Evolutionary conservation across 805 yeast genomes (phyloP), one percentile per base, ranked within the genome.

Genomic region (Wickerhamomyces chaumierensis): DNA sequence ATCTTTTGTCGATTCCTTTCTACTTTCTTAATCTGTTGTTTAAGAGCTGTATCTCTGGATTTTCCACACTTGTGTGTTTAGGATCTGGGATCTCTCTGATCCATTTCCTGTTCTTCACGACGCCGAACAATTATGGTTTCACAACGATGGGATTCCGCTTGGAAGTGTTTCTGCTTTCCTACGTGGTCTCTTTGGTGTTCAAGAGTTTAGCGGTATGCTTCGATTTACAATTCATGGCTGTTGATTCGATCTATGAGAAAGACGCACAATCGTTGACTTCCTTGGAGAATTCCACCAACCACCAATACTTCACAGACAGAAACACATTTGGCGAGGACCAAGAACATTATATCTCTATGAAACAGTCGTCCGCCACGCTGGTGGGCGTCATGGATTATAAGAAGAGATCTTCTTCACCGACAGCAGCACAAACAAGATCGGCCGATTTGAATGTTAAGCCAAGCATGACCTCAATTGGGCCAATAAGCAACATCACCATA

Each of bases 291-390:
- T 38, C 6, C 36, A 36, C 34, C 34, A 20, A 31, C 46, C 3
- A 18, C 33, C 29, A 34, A 42, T 16, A 35, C 34, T 16, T 8
- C 36, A 18, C 33, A 15, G 28, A 36, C 6, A n/a, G 19, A 4
- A 14, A 34, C 16, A n/a, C 31, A 32, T 16, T 39, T 32, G 12
- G 5, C 27, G 27, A 17, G 14, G 13, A n/a, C 23, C 2, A 39
- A 34, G 40, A 40, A 15, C 42, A 41, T 34, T 23, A 38, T 14
- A 40, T 51, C 19, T 48, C 55, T 4, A 18, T 51, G 36, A 52
- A 52, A 39, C 48, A 54, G 2, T 51, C 55, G 7, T 52, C 57
- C 5, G 52, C 48, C 9, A 52, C 57, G 2, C 36, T 52, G n/a
- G 55, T 52, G 21, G 55, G 48, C n/a, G 40, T n/a, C 19, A 23